Percentiles rank a stretch among this genome's conserved stretches.
Evolutionary conservation across 1,284 basidiomycete genomes (phyloP).

Genomic region (Leucoagaricus sp.): DNA sequence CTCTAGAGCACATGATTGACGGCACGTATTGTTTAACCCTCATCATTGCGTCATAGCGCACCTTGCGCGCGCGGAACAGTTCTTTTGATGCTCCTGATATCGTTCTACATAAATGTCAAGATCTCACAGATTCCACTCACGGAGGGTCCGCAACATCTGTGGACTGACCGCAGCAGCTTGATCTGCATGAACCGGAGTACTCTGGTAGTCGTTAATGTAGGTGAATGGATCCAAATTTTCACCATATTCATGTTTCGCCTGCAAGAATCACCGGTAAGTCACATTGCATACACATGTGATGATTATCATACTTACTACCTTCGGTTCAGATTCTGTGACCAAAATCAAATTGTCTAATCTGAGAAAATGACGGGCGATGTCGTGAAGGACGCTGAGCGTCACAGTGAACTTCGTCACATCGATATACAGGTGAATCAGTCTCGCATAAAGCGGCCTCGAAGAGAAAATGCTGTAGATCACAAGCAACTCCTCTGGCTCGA

Average conservation of each 20-base stretch:
- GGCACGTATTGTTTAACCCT: background rate
- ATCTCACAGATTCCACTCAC: constrained; percentile 7
- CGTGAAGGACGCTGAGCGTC: constrained; percentile 19
- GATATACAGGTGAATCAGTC: constrained; percentile 22
- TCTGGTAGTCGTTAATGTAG: background rate
- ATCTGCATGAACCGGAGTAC: too few relatives aligned
- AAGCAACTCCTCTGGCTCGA: constrained; percentile 20
- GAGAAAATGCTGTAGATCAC: constrained; percentile 22
- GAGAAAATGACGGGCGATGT: constrained; percentile 25
- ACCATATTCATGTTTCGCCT: background rate
- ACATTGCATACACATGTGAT: too few relatives aligned
- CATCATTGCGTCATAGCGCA: background rate
- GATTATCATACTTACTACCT: background rate
- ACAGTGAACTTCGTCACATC: constrained; percentile 20
- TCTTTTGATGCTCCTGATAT: background rate
- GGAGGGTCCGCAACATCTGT: background rate
- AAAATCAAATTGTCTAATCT: constrained; percentile 24
- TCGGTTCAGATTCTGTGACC: constrained; percentile 2
- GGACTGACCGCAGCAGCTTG: background rate
- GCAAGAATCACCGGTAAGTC: background rate
- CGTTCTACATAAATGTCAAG: constrained; percentile 10
- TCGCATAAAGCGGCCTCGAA: constrained; percentile 20
- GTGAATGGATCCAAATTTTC: background rate
- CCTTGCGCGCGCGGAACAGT: background rate
- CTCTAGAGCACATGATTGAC: background rate